These are phyloP conservation scores for Nidularia pulvinata DNA, from an alignment of 768 basidiomycete species.

Conservation along the genomic window DNA sequence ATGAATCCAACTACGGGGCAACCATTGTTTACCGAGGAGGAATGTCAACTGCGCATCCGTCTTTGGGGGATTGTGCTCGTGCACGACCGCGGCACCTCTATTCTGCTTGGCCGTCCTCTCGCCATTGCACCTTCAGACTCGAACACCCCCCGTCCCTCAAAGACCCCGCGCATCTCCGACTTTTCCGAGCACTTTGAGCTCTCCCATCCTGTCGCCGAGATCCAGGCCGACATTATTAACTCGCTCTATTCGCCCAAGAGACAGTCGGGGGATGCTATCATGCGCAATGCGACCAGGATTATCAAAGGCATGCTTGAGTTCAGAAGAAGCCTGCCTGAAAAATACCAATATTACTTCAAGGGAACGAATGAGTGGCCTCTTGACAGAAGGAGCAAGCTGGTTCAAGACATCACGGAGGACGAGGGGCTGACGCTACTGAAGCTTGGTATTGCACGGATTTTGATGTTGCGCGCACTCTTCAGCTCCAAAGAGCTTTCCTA, in stretches of 20 bases:
- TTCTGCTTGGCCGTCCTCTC: slow-evolving; percentile 83
- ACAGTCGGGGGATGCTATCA: slow-evolving; percentile 66
- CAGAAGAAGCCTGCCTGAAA: slow-evolving; percentile 65
- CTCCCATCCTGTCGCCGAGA: slow-evolving; percentile 75
- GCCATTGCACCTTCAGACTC: slow-evolving; percentile 83
- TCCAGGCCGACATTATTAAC: slow-evolving; percentile 89
- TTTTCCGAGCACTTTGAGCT: slow-evolving; percentile 82
- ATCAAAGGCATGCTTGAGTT: slow-evolving; percentile 78
- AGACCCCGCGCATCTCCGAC: slow-evolving; percentile 36
- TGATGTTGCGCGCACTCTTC: slow-evolving; percentile 79
- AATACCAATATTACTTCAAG: slow-evolving; percentile 74
- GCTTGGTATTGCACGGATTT: slow-evolving; percentile 77
- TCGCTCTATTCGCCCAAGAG: slow-evolving; percentile 80
- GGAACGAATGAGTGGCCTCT: slow-evolving; percentile 76
- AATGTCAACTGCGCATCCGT: slow-evolving; percentile 76
- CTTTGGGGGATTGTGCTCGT: slow-evolving; percentile 86
- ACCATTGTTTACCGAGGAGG: slow-evolving; percentile 67
- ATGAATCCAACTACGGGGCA: slow-evolving; percentile 35
- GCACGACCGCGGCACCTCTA: slow-evolving; percentile 87
- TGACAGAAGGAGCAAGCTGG: slow-evolving; percentile 64
- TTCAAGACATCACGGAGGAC: slow-evolving; percentile 76
- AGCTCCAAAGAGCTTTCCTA: slow-evolving; percentile 73
- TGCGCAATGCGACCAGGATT: slow-evolving; percentile 78
- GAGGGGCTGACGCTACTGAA: slow-evolving; percentile 84
- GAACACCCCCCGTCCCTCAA: slow-evolving; percentile 71